These are phyloP conservation scores for Trichoderma citrinoviride DNA, from an alignment of 2,329 filamentous ascomycete species.

Conservation along the genomic window DNA sequence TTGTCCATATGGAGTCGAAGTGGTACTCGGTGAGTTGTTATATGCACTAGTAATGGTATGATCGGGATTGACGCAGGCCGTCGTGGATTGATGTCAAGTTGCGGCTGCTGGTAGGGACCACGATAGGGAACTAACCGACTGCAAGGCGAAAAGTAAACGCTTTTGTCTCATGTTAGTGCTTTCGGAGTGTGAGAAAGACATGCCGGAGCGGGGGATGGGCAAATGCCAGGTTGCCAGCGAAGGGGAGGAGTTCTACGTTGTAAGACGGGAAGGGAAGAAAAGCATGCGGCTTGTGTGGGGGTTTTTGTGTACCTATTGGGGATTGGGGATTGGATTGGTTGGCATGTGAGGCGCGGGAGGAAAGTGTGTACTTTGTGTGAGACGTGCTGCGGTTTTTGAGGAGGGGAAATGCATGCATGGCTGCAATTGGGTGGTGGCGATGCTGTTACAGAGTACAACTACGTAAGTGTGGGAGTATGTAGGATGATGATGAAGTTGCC, in stretches of 20 bases:
- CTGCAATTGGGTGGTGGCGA: background rate
- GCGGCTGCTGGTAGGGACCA: background rate
- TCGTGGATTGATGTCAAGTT: background rate
- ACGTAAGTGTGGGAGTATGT: background rate
- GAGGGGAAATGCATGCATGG: background rate
- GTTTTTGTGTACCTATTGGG: no score
- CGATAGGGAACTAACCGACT: background rate
- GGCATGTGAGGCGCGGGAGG: constrained; percentile 17
- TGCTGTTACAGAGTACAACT: background rate
- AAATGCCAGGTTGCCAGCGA: constrained; percentile 4
- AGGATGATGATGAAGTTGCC: background rate
- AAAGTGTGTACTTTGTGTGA: background rate
- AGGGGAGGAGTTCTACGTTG: background rate
- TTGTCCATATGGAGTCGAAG: background rate
- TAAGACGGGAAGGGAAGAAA: background rate
- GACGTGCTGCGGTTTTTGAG: background rate
- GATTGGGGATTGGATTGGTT: background rate
- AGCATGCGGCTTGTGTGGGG: background rate
- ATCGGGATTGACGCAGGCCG: background rate
- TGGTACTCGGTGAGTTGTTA: background rate
- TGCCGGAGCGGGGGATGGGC: background rate
- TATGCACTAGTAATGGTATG: no score
- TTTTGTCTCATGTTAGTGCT: no score
- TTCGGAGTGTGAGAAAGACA: no score
- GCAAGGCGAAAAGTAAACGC: background rate